These are phyloP conservation scores for Achlya hypogyna DNA, from an alignment of 352 stramenopile species.

Conservation along the genomic window DNA sequence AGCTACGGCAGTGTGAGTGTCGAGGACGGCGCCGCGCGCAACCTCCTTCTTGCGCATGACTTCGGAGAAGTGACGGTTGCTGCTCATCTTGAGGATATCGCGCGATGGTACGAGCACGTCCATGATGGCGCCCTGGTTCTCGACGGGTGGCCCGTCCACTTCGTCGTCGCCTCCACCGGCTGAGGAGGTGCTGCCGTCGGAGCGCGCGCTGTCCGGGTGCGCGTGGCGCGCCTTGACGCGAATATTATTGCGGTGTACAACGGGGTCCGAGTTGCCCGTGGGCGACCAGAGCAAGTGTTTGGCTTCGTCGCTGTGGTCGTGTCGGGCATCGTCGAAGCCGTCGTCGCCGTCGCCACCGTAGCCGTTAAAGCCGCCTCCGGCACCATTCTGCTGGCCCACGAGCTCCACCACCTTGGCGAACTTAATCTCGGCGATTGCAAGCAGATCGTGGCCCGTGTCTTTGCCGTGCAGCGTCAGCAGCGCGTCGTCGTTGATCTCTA, in stretches of 20 bases:
- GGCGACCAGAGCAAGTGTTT: slow-evolving; percentile 50
- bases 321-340: slow-evolving; percentile 26
- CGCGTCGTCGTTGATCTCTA: slow-evolving; percentile 16
- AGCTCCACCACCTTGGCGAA: slow-evolving; percentile 69
- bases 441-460: slow-evolving; percentile 27
- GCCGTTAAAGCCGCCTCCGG: slow-evolving; percentile 43
- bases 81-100: slow-evolving; percentile 83
- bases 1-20: slow-evolving; percentile 28
- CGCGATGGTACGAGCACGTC: slow-evolving; percentile 59
- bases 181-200: slow-evolving; percentile 31
- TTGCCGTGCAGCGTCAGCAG: not conserved
- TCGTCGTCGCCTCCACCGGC: slow-evolving; percentile 24
- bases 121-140: slow-evolving; percentile 19
- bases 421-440: slow-evolving; percentile 60
- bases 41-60: slow-evolving; percentile 80
- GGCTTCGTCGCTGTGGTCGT: slow-evolving; percentile 33
- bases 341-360: slow-evolving; percentile 27
- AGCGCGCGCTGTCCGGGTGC: slow-evolving; percentile 44
- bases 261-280: slow-evolving; percentile 55
- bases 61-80: slow-evolving; percentile 66
- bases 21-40: slow-evolving; percentile 1
- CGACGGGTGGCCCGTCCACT: not conserved
- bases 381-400: slow-evolving; percentile 57
- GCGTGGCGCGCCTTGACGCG: slow-evolving; percentile 37
- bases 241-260: slow-evolving; percentile 74